A percentile compares a stretch with the other conserved stretches of the same genome.
phyloP scores from a whole-genome alignment of 805 yeast genomes.

The fission yeast (Schizosaccharomyces pombe) region DNA sequence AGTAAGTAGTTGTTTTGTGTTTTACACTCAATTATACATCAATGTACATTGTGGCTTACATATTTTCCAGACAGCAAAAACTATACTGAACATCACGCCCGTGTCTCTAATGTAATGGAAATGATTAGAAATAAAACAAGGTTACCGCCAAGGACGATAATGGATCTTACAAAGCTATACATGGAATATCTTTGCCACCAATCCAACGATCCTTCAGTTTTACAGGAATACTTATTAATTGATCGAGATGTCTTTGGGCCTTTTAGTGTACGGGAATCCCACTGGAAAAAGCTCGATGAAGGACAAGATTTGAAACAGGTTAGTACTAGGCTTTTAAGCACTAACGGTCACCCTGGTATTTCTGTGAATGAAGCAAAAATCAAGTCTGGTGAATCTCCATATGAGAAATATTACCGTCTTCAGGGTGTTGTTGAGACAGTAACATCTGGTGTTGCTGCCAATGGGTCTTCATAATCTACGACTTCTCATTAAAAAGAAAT shows the following conservation, averaged over 20 bases:
- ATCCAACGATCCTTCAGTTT: conserved; percentile 8
- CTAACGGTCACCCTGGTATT: conserved; percentile 4
- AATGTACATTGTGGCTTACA: neutral
- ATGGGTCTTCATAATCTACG: neutral
- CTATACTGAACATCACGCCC: neutral
- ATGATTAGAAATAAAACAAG: conserved; percentile 10
- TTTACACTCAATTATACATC: neutral
- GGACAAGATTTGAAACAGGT: neutral
- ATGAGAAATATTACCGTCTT: neutral
- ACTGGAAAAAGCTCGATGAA: neutral
- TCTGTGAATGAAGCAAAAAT: neutral
- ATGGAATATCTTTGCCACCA: conserved; percentile 13
- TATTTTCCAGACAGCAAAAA: conserved; percentile 4
- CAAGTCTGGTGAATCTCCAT: conserved; percentile 1
- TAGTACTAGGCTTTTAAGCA: neutral
- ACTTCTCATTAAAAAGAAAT: neutral
- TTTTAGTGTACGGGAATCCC: conserved; percentile 5
- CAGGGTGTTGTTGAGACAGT: neutral
- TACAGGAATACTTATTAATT: conserved; percentile 9
- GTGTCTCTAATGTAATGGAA: neutral
- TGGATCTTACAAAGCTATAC: conserved; percentile 13
- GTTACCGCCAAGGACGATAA: conserved; percentile 12
- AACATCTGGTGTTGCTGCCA: neutral
- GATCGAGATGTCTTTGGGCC: conserved; percentile 12
- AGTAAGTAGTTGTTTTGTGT: conserved; percentile 3